Conservation (phyloP, 2,329 filamentous ascomycete genomes). For the Epicoccum nigrum region DNA sequence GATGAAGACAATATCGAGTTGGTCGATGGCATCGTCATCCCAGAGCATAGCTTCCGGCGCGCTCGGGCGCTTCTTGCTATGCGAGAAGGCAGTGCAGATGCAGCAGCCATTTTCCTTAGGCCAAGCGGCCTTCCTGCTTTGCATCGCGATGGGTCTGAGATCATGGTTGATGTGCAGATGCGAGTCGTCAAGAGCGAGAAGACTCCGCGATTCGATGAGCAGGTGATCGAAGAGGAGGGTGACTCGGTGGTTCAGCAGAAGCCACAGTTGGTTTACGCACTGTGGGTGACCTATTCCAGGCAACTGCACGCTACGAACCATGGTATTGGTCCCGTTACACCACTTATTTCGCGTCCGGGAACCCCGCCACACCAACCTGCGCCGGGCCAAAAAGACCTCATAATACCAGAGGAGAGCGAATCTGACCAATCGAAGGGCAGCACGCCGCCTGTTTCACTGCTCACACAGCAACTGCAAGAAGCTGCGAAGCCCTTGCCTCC, state of each 20-base stretch:
- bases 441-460: constrained; percentile 52
- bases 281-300: constrained; percentile 97
- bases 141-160: constrained; percentile 88
- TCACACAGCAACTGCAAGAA: constrained; percentile 59
- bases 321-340: constrained; percentile 66
- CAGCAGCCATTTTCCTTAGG: constrained; percentile 75
- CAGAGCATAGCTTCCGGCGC: constrained; percentile 92
- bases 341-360: constrained; percentile 65
- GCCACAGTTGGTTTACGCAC: constrained; percentile 82
- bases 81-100: constrained; percentile 79
- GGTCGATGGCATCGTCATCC: constrained; percentile 92
- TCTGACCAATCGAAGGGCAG: constrained; percentile 42
- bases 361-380: constrained; percentile 81
- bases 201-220: constrained; percentile 56
- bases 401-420: constrained; percentile 47
- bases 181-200: constrained; percentile 88
- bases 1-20: constrained; percentile 85
- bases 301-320: constrained; percentile 80
- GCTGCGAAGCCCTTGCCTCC: constrained; percentile 55
- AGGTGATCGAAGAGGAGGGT: constrained; percentile 67
- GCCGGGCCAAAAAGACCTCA: constrained; percentile 67
- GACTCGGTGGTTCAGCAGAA: constrained; percentile 55
- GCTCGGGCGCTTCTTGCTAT: constrained; percentile 84
- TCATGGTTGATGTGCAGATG: constrained; percentile 96
- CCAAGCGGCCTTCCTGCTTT: constrained; percentile 84